phyloP scores from a whole-genome alignment of 1,139 yeast species.

The Blastobotrys ciferrii region DNA sequence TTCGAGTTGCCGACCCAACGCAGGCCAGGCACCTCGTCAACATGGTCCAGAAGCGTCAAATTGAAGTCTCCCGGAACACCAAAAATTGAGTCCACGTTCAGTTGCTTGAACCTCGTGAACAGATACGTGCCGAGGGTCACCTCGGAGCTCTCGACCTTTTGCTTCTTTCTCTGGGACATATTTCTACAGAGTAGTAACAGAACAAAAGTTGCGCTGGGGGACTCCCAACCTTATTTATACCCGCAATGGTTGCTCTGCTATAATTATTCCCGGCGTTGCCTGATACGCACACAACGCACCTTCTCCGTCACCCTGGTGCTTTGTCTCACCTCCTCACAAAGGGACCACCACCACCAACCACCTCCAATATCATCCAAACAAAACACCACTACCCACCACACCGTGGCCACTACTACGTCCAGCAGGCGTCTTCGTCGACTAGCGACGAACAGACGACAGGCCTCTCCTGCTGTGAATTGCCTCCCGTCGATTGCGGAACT shows the following conservation, averaged over 20 bases:
- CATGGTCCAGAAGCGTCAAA: slow-evolving; percentile 57
- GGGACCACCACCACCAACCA: too few relatives aligned
- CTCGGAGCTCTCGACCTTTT: slow-evolving; percentile 14
- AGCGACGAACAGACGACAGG: too few relatives aligned
- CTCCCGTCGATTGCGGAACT: too few relatives aligned
- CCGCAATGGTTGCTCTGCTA: background rate
- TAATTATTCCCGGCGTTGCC: too few relatives aligned
- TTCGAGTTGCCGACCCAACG: slow-evolving; percentile 48
- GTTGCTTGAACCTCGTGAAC: slow-evolving; percentile 47
- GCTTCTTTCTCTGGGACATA: slow-evolving; percentile 14
- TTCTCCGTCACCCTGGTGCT: too few relatives aligned
- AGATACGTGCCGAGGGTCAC: slow-evolving; percentile 51
- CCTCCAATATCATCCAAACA: too few relatives aligned
- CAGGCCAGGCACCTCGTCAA: slow-evolving; percentile 45
- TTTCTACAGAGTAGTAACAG: background rate
- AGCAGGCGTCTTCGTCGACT: too few relatives aligned
- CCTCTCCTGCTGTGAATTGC: too few relatives aligned
- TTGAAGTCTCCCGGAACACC: slow-evolving; percentile 78
- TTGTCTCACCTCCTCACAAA: too few relatives aligned
- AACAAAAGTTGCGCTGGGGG: background rate
- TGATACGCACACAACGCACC: too few relatives aligned
- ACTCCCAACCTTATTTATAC: background rate
- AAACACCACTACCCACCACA: too few relatives aligned
- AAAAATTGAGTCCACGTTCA: slow-evolving; percentile 47
- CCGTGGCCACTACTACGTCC: too few relatives aligned